Conservation (phyloP, 495 filamentous ascomycete genomes). For the Podospora australis region DNA sequence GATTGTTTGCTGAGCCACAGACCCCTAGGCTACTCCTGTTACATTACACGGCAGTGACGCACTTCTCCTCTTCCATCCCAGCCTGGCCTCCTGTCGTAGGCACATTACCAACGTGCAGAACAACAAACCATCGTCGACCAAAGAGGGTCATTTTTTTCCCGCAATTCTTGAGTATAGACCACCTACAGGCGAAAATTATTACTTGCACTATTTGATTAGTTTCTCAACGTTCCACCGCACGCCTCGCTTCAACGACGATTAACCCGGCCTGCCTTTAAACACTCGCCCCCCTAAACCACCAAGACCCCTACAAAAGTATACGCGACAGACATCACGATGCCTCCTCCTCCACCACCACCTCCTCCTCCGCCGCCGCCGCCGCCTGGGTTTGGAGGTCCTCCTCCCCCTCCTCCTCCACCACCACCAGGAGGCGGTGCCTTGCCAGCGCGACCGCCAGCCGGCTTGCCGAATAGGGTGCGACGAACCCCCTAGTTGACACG, state of each 20-base stretch:
- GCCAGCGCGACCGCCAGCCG: conserved; percentile 17
- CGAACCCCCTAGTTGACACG: background rate
- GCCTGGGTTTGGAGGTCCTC: conserved; percentile 24
- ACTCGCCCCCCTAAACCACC: too few relatives aligned
- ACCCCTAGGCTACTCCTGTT: background rate
- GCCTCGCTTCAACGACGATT: conserved; percentile 1
- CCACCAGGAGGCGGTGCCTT: conserved; percentile 19
- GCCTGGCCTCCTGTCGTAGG: background rate
- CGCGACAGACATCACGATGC: conserved; percentile 11
- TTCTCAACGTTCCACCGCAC: too few relatives aligned
- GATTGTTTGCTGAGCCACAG: background rate
- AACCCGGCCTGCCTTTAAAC: background rate
- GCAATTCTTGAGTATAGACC: too few relatives aligned
- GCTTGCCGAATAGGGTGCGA: conserved; percentile 8
- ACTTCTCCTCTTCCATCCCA: too few relatives aligned
- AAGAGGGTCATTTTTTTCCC: too few relatives aligned
- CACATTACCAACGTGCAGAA: background rate
- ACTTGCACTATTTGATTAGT: too few relatives aligned
- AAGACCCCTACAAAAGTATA: too few relatives aligned
- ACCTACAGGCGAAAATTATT: too few relatives aligned
- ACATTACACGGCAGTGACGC: conserved; percentile 20
- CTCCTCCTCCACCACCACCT: conserved; percentile 25
- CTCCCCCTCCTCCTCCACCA: conserved; percentile 29
- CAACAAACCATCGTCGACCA: background rate
- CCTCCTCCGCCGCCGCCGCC: conserved; percentile 18